These are phyloP conservation scores for Ligustrum vulgare DNA, from an alignment of 257 asterid species.

Conservation along the genomic window DNA sequence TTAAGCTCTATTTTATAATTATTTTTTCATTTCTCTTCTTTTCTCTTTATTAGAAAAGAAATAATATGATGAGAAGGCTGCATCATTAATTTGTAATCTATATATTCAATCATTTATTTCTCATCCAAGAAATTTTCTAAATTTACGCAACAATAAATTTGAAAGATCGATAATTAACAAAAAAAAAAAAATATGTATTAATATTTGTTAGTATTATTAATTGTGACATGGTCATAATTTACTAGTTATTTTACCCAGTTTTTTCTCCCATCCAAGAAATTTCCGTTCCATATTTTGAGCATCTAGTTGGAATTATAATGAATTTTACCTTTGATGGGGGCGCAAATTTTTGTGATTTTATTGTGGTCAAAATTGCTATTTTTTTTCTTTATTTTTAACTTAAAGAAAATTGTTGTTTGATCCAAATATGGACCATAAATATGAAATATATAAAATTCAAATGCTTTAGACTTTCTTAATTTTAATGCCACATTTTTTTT, in stretches of 20 bases:
- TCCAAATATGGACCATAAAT: not conserved
- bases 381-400: too few species aligned
- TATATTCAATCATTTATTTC: not conserved
- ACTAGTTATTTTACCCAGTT: constrained; percentile 22
- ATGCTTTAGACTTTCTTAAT: not conserved
- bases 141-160: not conserved
- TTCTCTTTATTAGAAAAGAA: not conserved
- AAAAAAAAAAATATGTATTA: not conserved
- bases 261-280: constrained; percentile 11
- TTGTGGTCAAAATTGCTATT: not conserved
- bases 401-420: too few species aligned
- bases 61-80: not conserved
- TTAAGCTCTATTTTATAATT: not conserved
- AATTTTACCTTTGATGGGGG: constrained; percentile 11
- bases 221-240: not conserved
- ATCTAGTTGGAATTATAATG: constrained; percentile 19
- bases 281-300: constrained; percentile 36
- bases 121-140: constrained; percentile 7
- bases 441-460: not conserved
- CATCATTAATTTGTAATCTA: not conserved
- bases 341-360: constrained; percentile 18
- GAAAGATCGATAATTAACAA: constrained; percentile 1
- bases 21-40: not conserved
- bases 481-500: too few species aligned
- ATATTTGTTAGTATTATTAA: not conserved